Percentiles rank a stretch among this genome's conserved stretches.
Conservation (phyloP, 768 basidiomycete species). For the Dentipellis sp. region DNA sequence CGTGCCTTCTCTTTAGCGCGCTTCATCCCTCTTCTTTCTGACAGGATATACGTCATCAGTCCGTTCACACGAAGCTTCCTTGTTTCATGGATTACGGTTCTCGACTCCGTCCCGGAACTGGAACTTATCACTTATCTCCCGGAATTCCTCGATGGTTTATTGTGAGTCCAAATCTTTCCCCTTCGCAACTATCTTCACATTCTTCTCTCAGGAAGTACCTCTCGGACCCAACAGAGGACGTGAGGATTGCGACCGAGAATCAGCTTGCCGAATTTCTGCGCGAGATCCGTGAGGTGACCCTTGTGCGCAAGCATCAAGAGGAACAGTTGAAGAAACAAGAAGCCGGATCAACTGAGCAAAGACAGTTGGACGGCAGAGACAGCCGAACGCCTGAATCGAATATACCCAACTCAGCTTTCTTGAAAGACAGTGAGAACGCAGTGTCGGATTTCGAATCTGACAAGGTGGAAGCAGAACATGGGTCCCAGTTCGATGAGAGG, state of each 20-base stretch:
- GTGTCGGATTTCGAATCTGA: constrained; percentile 25
- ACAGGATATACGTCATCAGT: constrained; percentile 90
- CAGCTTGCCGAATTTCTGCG: constrained; percentile 82
- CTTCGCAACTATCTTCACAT: constrained; percentile 8
- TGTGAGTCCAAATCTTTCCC: constrained; percentile 41
- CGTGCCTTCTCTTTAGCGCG: constrained; percentile 91
- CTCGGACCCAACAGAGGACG: constrained; percentile 90
- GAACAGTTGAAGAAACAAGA: constrained; percentile 24
- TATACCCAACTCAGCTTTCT: not conserved
- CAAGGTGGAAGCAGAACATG: constrained; percentile 16
- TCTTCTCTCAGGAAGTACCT: constrained; percentile 69
- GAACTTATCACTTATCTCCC: constrained; percentile 93
- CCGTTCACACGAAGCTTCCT: constrained; percentile 94
- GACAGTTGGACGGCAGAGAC: too few species aligned
- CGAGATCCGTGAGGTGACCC: constrained; percentile 81
- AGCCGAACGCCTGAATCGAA: not conserved
- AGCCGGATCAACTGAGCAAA: constrained; percentile 3
- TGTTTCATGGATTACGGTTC: constrained; percentile 93
- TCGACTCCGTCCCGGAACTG: constrained; percentile 94
- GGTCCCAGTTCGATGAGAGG: constrained; percentile 42
- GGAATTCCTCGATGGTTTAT: constrained; percentile 85
- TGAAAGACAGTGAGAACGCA: not conserved
- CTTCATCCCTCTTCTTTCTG: constrained; percentile 89
- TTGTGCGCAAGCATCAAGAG: constrained; percentile 59
- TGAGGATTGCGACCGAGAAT: constrained; percentile 84